Percentiles rank a stretch among this genome's conserved stretches.
phyloP scores from a whole-genome alignment of 805 yeast species.

The Metschnikowia colocasiae region DNA sequence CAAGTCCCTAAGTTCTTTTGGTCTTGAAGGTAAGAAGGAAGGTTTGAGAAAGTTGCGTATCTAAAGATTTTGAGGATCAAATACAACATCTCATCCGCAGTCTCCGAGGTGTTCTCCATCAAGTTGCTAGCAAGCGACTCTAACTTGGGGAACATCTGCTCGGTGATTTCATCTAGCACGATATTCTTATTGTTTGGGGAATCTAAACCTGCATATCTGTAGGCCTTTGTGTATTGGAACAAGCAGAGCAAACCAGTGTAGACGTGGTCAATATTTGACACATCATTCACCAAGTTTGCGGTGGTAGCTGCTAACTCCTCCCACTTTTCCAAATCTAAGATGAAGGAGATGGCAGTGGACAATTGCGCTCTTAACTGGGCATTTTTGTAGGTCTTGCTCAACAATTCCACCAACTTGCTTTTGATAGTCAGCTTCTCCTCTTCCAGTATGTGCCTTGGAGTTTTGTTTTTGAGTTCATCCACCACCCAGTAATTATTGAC shows the following conservation, averaged over 20 bases:
- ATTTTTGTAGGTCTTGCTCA: slow-evolving; percentile 31
- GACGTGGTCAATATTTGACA: slow-evolving; percentile 37
- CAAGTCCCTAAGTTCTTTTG: slow-evolving; percentile 36
- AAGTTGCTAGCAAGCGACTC: slow-evolving; percentile 30
- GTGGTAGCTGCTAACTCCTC: slow-evolving; percentile 26
- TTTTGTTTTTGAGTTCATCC: slow-evolving; percentile 29
- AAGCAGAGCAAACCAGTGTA: slow-evolving; percentile 39
- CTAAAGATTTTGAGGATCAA: slow-evolving; percentile 40
- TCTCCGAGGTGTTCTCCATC: slow-evolving; percentile 22
- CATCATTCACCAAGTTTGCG: slow-evolving; percentile 18
- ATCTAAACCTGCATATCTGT: slow-evolving; percentile 47
- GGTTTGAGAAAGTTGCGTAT: slow-evolving; percentile 34
- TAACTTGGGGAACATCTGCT: slow-evolving; percentile 34
- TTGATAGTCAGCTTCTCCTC: slow-evolving; percentile 36
- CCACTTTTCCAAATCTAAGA: slow-evolving; percentile 49
- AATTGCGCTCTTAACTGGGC: slow-evolving; percentile 50
- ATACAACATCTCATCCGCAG: slow-evolving; percentile 30
- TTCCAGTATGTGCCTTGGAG: slow-evolving; percentile 24
- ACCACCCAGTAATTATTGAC: slow-evolving; percentile 35
- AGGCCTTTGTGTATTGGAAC: slow-evolving; percentile 39
- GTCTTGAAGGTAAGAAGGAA: slow-evolving; percentile 38
- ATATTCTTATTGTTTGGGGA: slow-evolving; percentile 31
- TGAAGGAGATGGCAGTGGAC: slow-evolving; percentile 52
- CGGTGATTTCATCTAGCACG: slow-evolving; percentile 36
- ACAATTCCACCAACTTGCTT: slow-evolving; percentile 34